Evolutionary conservation across 1,284 basidiomycete genomes (phyloP).

Genomic region (Irpex sp.): DNA sequence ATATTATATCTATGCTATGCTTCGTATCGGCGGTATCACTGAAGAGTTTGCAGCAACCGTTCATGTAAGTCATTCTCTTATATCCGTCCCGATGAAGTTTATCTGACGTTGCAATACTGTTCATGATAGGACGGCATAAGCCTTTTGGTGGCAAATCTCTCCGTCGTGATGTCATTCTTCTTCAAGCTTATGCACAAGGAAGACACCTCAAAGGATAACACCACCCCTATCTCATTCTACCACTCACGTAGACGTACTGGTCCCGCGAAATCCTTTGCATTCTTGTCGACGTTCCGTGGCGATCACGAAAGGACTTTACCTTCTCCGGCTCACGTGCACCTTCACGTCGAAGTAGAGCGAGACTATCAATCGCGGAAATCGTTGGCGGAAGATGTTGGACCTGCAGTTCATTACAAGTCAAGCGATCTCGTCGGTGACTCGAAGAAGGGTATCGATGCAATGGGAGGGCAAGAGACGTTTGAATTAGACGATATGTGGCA

Average conservation of each 20-base stretch:
- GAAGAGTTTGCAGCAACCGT: background rate
- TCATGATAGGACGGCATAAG: background rate
- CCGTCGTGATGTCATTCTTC: background rate
- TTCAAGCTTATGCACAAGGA: background rate
- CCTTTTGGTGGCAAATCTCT: background rate
- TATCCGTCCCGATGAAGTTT: background rate
- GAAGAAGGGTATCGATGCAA: background rate
- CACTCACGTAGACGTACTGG: background rate
- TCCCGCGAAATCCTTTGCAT: background rate
- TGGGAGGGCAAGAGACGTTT: background rate
- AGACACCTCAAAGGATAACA: background rate
- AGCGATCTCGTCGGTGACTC: background rate
- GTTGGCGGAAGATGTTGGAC: background rate
- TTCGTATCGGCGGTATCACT: background rate
- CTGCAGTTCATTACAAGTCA: background rate
- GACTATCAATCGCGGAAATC: background rate
- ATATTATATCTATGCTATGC: background rate
- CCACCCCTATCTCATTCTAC: background rate
- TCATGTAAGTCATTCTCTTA: background rate
- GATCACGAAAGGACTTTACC: background rate
- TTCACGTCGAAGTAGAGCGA: background rate
- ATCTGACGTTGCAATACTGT: background rate
- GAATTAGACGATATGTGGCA: background rate
- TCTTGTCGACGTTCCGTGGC: background rate
- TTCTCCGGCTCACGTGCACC: background rate